Percentiles rank a stretch among this genome's conserved stretches.
Conservation (phyloP, 1,284 basidiomycete genomes). For the Kwoniella shivajii region DNA sequence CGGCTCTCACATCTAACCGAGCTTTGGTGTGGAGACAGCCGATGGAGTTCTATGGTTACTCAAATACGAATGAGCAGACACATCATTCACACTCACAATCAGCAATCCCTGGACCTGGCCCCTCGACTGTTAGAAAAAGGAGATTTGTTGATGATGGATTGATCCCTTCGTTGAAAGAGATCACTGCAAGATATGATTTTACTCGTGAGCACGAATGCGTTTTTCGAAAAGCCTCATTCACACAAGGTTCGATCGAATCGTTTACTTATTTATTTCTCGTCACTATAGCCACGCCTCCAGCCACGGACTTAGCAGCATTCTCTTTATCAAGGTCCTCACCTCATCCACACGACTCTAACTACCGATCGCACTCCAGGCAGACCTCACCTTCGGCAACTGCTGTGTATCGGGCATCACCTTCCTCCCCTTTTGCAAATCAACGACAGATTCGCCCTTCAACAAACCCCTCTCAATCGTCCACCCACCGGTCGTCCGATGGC, state of each 20-base stretch:
- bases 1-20: constrained; percentile 3
- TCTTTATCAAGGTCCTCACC: constrained; percentile 26
- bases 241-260: background rate
- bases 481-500: constrained; percentile 1
- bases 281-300: constrained; percentile 28
- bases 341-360: background rate
- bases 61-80: background rate
- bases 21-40: constrained; percentile 15
- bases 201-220: constrained; percentile 19
- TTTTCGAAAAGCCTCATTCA: background rate
- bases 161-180: constrained; percentile 4
- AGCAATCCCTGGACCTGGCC: constrained; percentile 6
- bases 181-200: constrained; percentile 13
- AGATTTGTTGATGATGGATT: constrained; percentile 16
- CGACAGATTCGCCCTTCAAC: too few relatives aligned
- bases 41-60: constrained; percentile 4
- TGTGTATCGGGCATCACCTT: background rate
- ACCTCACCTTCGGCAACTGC: background rate
- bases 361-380: background rate
- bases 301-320: constrained; percentile 41
- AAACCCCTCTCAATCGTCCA: background rate
- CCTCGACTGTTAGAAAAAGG: constrained; percentile 10
- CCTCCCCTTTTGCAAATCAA: background rate
- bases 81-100: background rate
- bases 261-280: too few relatives aligned